phyloP scores from a whole-genome alignment of 371 early-diverging fungal genomes.

The Rhizopus sp. region DNA sequence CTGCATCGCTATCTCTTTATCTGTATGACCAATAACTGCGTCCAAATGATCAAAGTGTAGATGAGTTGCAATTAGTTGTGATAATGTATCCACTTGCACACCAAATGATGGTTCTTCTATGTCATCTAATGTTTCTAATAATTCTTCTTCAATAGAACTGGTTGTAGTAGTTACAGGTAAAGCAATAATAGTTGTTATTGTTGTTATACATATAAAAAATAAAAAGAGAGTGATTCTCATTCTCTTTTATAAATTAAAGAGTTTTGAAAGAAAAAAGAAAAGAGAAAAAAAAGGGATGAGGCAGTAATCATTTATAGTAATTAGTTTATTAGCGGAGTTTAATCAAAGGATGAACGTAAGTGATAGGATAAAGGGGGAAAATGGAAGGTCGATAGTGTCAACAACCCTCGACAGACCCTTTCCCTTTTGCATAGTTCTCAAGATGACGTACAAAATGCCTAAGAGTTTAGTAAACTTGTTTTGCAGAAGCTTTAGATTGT shows the following conservation, averaged over 20 bases:
- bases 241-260: not conserved
- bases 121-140: conserved; percentile 8
- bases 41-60: conserved; percentile 35
- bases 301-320: too few relatives aligned
- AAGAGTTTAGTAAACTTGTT: too few relatives aligned
- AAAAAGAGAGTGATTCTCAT: not conserved
- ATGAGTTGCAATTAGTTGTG: conserved; percentile 29
- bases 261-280: too few relatives aligned
- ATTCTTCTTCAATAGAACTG: not conserved
- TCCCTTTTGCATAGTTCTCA: too few relatives aligned
- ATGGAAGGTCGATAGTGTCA: too few relatives aligned
- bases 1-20: conserved; percentile 35
- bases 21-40: conserved; percentile 34
- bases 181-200: conserved; percentile 1
- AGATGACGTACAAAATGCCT: too few relatives aligned
- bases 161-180: not conserved
- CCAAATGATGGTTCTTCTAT: conserved; percentile 14
- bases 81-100: conserved; percentile 25
- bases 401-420: too few relatives aligned
- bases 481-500: not conserved
- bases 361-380: too few relatives aligned
- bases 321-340: too few relatives aligned
- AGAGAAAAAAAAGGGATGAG: too few relatives aligned
- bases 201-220: not conserved
- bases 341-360: too few relatives aligned